Conservation (phyloP, 306 rosid species). For the Rosa rugosa region DNA sequence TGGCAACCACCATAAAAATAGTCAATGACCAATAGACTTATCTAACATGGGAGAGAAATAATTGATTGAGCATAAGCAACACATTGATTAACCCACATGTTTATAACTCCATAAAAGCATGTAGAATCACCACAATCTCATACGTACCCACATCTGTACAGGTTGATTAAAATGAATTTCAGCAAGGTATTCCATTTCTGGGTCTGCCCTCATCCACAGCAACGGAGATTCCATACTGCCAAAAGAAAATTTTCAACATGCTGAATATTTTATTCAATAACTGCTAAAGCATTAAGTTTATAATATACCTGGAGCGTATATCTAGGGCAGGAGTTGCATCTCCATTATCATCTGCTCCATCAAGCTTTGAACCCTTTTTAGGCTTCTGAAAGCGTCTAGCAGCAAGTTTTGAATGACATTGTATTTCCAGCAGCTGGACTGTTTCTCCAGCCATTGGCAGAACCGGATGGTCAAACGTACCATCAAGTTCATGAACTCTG, state of each 20-base stretch:
- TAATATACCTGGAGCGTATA: constrained; percentile 68
- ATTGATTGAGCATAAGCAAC: neutral
- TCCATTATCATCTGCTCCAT: constrained; percentile 94
- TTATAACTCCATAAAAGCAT: constrained; percentile 1
- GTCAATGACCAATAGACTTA: constrained; percentile 28
- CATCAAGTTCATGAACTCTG: constrained; percentile 93
- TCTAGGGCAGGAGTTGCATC: constrained; percentile 68
- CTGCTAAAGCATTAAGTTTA: neutral
- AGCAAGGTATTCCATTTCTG: constrained; percentile 98
- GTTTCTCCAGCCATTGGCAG: constrained; percentile 93
- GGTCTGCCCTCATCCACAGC: constrained; percentile 97
- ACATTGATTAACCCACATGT: constrained; percentile 1
- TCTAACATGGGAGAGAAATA: constrained; percentile 1
- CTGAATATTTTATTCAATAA: constrained; percentile 20
- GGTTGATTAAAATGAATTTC: constrained; percentile 91
- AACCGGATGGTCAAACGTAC: constrained; percentile 96
- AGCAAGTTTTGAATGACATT: constrained; percentile 91
- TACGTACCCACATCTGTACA: constrained; percentile 99
- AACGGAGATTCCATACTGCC: constrained; percentile 85
- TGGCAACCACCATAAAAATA: constrained; percentile 24
- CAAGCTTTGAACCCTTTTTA: constrained; percentile 74
- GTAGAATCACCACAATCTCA: constrained; percentile 19
- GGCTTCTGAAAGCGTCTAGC: constrained; percentile 92
- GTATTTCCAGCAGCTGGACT: constrained; percentile 89
- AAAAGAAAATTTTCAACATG: constrained; percentile 18